Base-by-base conservation (phyloP, 2,329 filamentous ascomycete species). In the Pseudomassariella vexata region DNA sequence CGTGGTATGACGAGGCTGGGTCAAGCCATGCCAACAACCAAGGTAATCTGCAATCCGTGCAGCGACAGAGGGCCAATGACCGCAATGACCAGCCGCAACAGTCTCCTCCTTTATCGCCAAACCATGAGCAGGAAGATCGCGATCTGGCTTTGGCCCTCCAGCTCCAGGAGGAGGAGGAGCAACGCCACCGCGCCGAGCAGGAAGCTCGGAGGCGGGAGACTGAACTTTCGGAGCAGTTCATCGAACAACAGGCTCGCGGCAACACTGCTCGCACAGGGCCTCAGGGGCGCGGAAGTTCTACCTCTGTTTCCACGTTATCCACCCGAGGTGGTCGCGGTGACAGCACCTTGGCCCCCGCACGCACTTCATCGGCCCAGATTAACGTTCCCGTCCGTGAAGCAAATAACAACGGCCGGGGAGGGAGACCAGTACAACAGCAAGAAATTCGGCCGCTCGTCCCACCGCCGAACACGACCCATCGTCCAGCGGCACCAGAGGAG, bases 131-230 rank as follows among this genome's bases (percentile, higher is more conserved):
- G 64, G 78, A 95, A 59, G 89, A 95, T 48, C 79, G 89, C 38
- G 85, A 92, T 39, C 62, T 95, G 19, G 92, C 92, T 0, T 70
- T 96, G 3, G 89, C 90, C 0, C 68, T 98, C 6, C 92, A 96
- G 52, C 72, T 95, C 1, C 90, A 96, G 54, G 92, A 96, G 49
- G 88, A 95, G 53, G 90, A 96, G 56, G 87, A 95, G 42, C 80
- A 87, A 48, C 73, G 79, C 10, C 77, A 88, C 41, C 73, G 75
- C n/a, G 46, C 52, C 6, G 70, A 76, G 30, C 71, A 78, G 29
- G 76, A 73, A 8, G 73, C 79, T 2, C 70, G 80, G 6, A 66
- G 69, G 9, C 67, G 76, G n/a, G 80, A 88, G 53, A 78, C 76
- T 34, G 64, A 76, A 36, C 65, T 85, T 1, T 84, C 79, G 0